These are phyloP conservation scores for Metarhizium humberi DNA, from an alignment of 2,329 filamentous ascomycete species.

Conservation along the genomic window DNA sequence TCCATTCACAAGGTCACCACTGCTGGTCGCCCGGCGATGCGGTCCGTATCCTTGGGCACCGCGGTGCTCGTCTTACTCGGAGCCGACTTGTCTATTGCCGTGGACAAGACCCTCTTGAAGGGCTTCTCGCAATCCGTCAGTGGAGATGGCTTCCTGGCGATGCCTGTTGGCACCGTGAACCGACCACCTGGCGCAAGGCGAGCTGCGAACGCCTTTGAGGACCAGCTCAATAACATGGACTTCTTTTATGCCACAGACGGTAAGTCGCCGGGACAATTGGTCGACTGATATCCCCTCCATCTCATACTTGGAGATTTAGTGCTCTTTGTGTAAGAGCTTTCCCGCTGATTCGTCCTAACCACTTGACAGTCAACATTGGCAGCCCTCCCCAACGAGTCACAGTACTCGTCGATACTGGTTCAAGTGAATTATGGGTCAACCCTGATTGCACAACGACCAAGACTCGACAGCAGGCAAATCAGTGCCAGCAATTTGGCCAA, in stretches of 20 bases:
- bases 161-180: slow-evolving; percentile 25
- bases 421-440: slow-evolving; percentile 46
- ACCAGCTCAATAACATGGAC: slow-evolving; percentile 24
- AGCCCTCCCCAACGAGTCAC: slow-evolving; percentile 32
- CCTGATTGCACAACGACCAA: slow-evolving; percentile 34
- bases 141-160: slow-evolving; percentile 27
- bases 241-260: slow-evolving; percentile 30
- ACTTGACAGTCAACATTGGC: slow-evolving; percentile 30
- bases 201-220: slow-evolving; percentile 18
- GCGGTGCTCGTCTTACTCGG: slow-evolving; percentile 9
- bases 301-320: background rate
- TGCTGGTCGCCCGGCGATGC: slow-evolving; percentile 5
- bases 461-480: slow-evolving; percentile 19
- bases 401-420: slow-evolving; percentile 42
- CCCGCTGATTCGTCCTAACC: background rate
- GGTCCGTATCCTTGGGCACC: slow-evolving; percentile 5
- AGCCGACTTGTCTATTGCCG: slow-evolving; percentile 2
- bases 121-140: slow-evolving; percentile 18
- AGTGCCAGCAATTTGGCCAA: slow-evolving; percentile 31
- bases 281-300: background rate
- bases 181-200: slow-evolving; percentile 8
- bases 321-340: background rate
- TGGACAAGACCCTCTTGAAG: background rate
- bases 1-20: background rate
- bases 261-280: slow-evolving; percentile 12